Conservation (phyloP, 1,139 yeast genomes). For the Magnusiomyces ingens region DNA sequence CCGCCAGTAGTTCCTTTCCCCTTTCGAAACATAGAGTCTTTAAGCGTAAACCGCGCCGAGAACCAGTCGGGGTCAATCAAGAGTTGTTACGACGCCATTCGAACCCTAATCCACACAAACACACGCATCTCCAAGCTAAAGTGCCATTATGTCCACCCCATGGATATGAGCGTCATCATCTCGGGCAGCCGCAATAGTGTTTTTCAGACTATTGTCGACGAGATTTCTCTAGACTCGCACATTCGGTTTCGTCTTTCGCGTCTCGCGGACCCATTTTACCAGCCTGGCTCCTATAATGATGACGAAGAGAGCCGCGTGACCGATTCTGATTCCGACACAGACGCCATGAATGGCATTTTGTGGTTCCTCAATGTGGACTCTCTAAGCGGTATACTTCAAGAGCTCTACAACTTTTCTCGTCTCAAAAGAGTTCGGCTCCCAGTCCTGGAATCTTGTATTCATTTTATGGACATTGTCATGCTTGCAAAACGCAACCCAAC, state of each 20-base stretch:
- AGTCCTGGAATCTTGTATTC: not conserved
- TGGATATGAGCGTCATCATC: not conserved
- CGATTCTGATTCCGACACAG: not conserved
- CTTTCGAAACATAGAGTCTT: not conserved
- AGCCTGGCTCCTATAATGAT: not conserved
- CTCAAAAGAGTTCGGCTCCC: not conserved
- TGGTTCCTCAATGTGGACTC: slow-evolving; percentile 2
- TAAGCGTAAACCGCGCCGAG: not conserved
- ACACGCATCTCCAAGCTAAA: not conserved
- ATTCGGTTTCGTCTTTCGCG: not conserved
- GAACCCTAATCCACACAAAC: not conserved
- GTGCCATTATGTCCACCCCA: not conserved
- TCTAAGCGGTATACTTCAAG: not conserved
- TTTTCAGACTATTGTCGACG: not conserved
- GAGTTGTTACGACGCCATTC: slow-evolving; percentile 1
- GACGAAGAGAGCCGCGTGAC: not conserved
- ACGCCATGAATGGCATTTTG: slow-evolving; percentile 2
- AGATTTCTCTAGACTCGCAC: not conserved
- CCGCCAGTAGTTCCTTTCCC: slow-evolving; percentile 2
- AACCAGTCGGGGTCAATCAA: not conserved
- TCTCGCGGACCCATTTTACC: not conserved
- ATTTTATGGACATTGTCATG: not conserved
- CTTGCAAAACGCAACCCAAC: not conserved
- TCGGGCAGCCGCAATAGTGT: not conserved
- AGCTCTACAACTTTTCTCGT: not conserved